A percentile compares a stretch with the other conserved stretches of the same genome.
Conservation (phyloP, 164 flowering plant genomes). For the Macadamia tetraphylla region DNA sequence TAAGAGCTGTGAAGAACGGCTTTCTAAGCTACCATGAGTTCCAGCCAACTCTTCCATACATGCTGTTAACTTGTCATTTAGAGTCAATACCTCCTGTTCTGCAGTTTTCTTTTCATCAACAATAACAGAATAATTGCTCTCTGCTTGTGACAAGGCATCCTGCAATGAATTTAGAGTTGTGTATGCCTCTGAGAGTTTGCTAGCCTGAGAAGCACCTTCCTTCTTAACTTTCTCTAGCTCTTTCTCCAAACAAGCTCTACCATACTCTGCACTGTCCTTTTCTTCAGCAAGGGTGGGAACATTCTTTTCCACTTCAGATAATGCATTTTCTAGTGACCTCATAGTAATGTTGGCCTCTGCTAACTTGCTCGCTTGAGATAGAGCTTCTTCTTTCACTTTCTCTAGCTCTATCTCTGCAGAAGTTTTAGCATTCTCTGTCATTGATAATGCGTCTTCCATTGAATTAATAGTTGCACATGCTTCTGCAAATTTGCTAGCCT, state of each 20-base stretch:
- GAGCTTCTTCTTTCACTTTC: slow-evolving; percentile 40
- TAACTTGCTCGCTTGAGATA: slow-evolving; percentile 33
- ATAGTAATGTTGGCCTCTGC: slow-evolving; percentile 42
- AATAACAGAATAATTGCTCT: slow-evolving; percentile 36
- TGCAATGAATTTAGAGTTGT: slow-evolving; percentile 46
- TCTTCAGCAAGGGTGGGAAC: slow-evolving; percentile 37
- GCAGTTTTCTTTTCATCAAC: slow-evolving; percentile 34
- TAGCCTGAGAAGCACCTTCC: slow-evolving; percentile 35
- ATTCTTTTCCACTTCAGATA: slow-evolving; percentile 33
- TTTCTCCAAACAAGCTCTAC: slow-evolving; percentile 36
- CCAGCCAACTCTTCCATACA: slow-evolving; percentile 54
- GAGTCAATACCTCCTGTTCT: slow-evolving; percentile 29
- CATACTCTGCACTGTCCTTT: slow-evolving; percentile 26
- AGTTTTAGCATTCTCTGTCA: slow-evolving; percentile 47
- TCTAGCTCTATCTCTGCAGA: slow-evolving; percentile 44
- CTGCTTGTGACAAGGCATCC: slow-evolving; percentile 43
- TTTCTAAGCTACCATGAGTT: slow-evolving; percentile 50
- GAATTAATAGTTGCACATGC: slow-evolving; percentile 30
- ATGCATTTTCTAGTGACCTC: slow-evolving; percentile 47
- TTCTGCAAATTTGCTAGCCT: slow-evolving; percentile 32
- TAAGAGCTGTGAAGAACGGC: slow-evolving; percentile 50
- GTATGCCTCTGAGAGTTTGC: slow-evolving; percentile 36
- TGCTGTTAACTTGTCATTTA: slow-evolving; percentile 20
- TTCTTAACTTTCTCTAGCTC: slow-evolving; percentile 54
- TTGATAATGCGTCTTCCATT: slow-evolving; percentile 44